phyloP scores from a whole-genome alignment of 2,329 filamentous ascomycete genomes.

The Colletotrichum tropicicola region DNA sequence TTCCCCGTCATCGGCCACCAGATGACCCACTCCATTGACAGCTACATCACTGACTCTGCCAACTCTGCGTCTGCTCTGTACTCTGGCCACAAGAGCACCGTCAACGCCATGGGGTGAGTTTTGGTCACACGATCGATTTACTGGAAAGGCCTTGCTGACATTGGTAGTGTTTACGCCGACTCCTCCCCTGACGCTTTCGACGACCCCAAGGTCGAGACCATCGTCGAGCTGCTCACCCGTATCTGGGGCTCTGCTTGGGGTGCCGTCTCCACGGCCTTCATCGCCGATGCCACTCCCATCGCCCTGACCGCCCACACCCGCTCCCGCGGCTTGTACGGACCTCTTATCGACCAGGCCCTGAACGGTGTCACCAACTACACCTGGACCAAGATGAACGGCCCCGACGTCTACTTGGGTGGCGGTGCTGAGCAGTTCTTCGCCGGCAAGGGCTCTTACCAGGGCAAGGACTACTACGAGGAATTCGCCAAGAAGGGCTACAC shows the following conservation, averaged over 20 bases:
- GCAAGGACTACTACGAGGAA: conserved; percentile 81
- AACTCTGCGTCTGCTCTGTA: conserved; percentile 87
- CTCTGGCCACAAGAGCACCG: conserved; percentile 83
- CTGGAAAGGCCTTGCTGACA: neutral
- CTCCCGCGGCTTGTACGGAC: conserved; percentile 72
- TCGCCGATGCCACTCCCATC: conserved; percentile 85
- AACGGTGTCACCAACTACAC: conserved; percentile 82
- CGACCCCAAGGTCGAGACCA: conserved; percentile 87
- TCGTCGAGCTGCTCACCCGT: conserved; percentile 80
- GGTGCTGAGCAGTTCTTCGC: conserved; percentile 84
- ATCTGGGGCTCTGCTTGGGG: conserved; percentile 70
- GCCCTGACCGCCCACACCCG: conserved; percentile 79
- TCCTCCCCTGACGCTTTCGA: conserved; percentile 78
- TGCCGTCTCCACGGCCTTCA: conserved; percentile 81
- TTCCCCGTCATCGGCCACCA: conserved; percentile 89
- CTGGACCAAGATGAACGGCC: conserved; percentile 78
- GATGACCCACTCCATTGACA: conserved; percentile 88
- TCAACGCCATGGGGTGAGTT: conserved; percentile 77
- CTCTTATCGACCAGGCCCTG: conserved; percentile 79
- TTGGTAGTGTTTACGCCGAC: conserved; percentile 73
- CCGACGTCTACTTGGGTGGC: conserved; percentile 84
- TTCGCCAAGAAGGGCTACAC: conserved; percentile 79
- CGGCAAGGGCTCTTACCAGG: conserved; percentile 70
- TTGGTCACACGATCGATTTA: neutral
- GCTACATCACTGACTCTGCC: conserved; percentile 86